Conservation (phyloP, 2,329 filamentous ascomycete genomes). For the Botrytis elliptica region DNA sequence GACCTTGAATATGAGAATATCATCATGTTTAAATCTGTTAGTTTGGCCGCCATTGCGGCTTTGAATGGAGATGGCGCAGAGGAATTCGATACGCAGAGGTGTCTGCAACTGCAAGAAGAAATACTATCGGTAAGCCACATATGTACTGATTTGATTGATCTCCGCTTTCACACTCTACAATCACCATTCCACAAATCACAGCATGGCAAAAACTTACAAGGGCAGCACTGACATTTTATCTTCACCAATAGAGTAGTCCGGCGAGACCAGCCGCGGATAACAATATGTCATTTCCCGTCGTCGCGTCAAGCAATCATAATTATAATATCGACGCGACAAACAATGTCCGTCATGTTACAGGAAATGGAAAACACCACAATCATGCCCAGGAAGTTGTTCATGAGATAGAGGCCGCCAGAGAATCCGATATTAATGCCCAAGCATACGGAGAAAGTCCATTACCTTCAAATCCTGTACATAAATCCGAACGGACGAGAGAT, state of each 20-base stretch:
- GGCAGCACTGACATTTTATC: conserved; percentile 17
- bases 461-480: neutral
- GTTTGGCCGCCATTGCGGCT: conserved; percentile 23
- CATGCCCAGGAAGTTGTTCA: neutral
- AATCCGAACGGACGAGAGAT: neutral
- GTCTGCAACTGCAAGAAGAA: conserved; percentile 20
- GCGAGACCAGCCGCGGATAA: neutral
- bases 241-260: conserved; percentile 11
- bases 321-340: conserved; percentile 3
- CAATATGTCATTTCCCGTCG: neutral
- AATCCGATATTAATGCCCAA: neutral
- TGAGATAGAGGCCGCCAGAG: neutral
- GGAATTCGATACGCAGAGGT: conserved; percentile 30
- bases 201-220: conserved; percentile 2
- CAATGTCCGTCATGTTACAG: neutral
- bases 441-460: neutral
- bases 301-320: neutral
- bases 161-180: neutral
- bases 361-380: neutral
- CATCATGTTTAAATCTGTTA: conserved; percentile 1
- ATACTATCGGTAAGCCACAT: conserved; percentile 27
- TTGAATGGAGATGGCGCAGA: conserved; percentile 18
- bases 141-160: neutral
- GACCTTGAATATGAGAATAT: neutral
- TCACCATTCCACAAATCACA: conserved; percentile 7